A percentile compares a stretch with the other conserved stretches of the same genome.
Evolutionary conservation across 805 yeast species (phyloP).

Genomic region (Peterozyma xylosa): DNA sequence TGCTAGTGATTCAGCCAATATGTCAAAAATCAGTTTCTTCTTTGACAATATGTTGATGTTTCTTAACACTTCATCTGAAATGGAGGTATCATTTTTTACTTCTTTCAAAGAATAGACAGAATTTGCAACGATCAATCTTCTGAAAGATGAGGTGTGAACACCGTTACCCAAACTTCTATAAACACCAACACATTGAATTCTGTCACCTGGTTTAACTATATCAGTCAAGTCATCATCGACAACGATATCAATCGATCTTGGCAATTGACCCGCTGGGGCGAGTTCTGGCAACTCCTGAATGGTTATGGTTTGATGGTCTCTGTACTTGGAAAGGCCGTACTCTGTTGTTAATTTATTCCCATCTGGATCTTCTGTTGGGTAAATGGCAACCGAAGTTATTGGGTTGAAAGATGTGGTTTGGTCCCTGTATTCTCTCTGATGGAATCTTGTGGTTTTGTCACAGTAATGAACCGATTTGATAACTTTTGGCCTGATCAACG

Average conservation of each 20-base stretch:
- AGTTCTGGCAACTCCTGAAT: slow-evolving; percentile 97
- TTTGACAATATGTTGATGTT: slow-evolving; percentile 76
- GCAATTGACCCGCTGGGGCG: slow-evolving; percentile 97
- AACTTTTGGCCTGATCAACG: slow-evolving; percentile 88
- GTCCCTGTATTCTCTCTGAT: slow-evolving; percentile 88
- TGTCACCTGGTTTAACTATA: slow-evolving; percentile 88
- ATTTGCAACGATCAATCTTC: slow-evolving; percentile 79
- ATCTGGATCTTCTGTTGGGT: slow-evolving; percentile 88
- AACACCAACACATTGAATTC: slow-evolving; percentile 90
- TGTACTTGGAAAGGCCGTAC: slow-evolving; percentile 85
- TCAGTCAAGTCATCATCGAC: slow-evolving; percentile 94
- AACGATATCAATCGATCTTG: slow-evolving; percentile 87
- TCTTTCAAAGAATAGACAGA: slow-evolving; percentile 77
- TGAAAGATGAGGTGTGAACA: slow-evolving; percentile 57
- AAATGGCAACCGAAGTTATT: slow-evolving; percentile 72
- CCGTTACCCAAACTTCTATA: slow-evolving; percentile 86
- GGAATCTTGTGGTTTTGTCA: slow-evolving; percentile 74
- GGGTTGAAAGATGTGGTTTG: slow-evolving; percentile 88
- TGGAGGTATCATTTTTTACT: slow-evolving; percentile 58
- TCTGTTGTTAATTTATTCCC: slow-evolving; percentile 87
- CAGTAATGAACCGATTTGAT: slow-evolving; percentile 90
- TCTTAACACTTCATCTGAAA: slow-evolving; percentile 78
- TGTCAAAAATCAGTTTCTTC: slow-evolving; percentile 64
- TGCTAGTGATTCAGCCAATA: slow-evolving; percentile 80
- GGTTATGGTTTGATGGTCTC: slow-evolving; percentile 90